phyloP scores from a whole-genome alignment of 164 flowering plant genomes.

The Dillenia suffruticosa region DNA sequence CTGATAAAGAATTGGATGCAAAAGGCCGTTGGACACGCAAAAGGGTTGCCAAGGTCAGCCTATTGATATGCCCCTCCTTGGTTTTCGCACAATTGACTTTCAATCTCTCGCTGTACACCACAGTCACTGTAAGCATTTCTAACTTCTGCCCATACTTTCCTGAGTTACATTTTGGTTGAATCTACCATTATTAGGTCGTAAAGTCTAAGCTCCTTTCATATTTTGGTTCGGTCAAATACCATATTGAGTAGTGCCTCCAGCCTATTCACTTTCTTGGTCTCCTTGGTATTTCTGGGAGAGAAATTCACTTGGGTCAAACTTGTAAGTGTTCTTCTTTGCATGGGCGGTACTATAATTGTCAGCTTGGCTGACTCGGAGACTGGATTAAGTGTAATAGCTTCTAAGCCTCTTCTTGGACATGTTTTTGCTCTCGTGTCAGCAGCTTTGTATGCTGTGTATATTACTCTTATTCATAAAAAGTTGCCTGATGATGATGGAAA shows the following conservation, averaged over 20 bases:
- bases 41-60: constrained; percentile 75
- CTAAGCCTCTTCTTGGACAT: constrained; percentile 86
- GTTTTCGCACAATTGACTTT: constrained; percentile 87
- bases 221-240: constrained; percentile 75
- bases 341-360: constrained; percentile 91
- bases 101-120: constrained; percentile 88
- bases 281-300: constrained; percentile 81
- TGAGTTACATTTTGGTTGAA: neutral
- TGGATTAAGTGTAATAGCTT: constrained; percentile 33
- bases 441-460: constrained; percentile 76
- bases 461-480: constrained; percentile 81
- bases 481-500: constrained; percentile 75
- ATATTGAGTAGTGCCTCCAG: constrained; percentile 92
- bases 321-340: constrained; percentile 84
- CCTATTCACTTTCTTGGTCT: constrained; percentile 84
- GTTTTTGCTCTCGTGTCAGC: constrained; percentile 75
- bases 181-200: neutral
- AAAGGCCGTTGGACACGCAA: constrained; percentile 93
- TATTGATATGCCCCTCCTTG: constrained; percentile 90
- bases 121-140: constrained; percentile 73
- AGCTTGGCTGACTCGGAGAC: constrained; percentile 71
- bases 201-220: constrained; percentile 4
- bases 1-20: constrained; percentile 38
- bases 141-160: neutral
- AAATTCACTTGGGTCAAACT: constrained; percentile 91